Base-by-base conservation (phyloP, 345 rosid genomes). In the Turnera subulata region DNA sequence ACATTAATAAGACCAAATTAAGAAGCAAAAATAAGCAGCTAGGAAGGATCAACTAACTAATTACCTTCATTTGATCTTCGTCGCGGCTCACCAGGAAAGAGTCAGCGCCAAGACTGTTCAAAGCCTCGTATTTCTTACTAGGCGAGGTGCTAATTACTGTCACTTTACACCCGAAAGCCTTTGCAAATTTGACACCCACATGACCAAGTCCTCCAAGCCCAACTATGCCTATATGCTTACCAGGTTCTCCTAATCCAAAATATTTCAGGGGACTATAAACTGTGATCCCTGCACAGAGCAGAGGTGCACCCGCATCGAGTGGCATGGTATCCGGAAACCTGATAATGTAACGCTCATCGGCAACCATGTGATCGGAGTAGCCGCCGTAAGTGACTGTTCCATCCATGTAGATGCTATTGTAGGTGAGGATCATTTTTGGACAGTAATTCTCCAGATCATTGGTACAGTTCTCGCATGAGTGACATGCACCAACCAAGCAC, bases 251-350 rank as follows among this genome's bases (percentile, higher is more conserved):
- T 23, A 54, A 15, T 18, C 58, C 58, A 37, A 9, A 54, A 54
- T 54, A 38, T 33, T 37, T 57, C 22, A 58, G 5, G 11, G 62
- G 62, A 15, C 62, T 58, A 33, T 58, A 58, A 17, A 58, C 62
- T 6, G 62, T 58, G 8, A 58, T 58, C 46, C 62, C 62, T 1
- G 62, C 62, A 20, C 62, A 58, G 11, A 58, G 50, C 13, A 58
- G 51, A 45, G 62, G 62, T 10, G 62, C 62, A 18, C 42, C 62
- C 0, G 62, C 23, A 4, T 58, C 52, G 17, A 45, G 38, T 25
- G 62, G 62, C 42, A 58, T 44, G 62, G 17, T 43, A 9, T 58
- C 62, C 2, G 62, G 62, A 15, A 58, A 8, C 0, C 19, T 37
- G 17, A 58, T 50, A 5, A 58, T 44, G 51, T 40, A 58, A 16